These are phyloP conservation scores for Penicillium riverlandense DNA, from an alignment of 495 filamentous ascomycete genomes.

Conservation along the genomic window DNA sequence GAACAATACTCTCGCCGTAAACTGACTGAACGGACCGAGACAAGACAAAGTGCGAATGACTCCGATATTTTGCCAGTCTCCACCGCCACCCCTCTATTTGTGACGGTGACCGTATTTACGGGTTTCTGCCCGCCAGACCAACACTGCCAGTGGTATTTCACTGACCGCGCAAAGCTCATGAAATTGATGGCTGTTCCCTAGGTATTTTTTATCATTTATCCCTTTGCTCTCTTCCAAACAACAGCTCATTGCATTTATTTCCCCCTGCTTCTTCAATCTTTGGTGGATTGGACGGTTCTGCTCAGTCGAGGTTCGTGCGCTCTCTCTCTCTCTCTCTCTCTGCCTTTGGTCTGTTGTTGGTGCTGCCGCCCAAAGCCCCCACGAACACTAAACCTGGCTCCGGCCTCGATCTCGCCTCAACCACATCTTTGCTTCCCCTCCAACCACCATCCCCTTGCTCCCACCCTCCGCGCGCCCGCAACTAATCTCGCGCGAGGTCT, in stretches of 20 bases:
- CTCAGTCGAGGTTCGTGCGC: not conserved
- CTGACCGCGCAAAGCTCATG: too few relatives aligned
- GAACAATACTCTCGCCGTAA: slow-evolving; percentile 11
- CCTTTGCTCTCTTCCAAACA: too few relatives aligned
- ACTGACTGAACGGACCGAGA: not conserved
- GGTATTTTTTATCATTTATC: too few relatives aligned
- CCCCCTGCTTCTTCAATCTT: not conserved
- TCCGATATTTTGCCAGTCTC: slow-evolving; percentile 5
- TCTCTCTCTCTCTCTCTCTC: slow-evolving; percentile 13
- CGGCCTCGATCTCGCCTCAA: slow-evolving; percentile 6
- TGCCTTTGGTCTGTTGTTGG: slow-evolving; percentile 12
- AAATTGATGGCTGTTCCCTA: too few relatives aligned
- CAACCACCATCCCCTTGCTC: slow-evolving; percentile 18
- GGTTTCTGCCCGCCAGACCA: too few relatives aligned
- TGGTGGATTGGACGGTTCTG: not conserved
- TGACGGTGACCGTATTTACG: too few relatives aligned
- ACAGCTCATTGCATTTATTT: too few relatives aligned
- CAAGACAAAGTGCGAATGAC: slow-evolving; percentile 12
- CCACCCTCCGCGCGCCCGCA: slow-evolving; percentile 2
- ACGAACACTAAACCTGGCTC: slow-evolving; percentile 33
- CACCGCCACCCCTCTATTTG: not conserved
- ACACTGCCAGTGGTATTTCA: too few relatives aligned
- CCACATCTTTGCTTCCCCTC: slow-evolving; percentile 10
- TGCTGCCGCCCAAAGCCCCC: slow-evolving; percentile 33
- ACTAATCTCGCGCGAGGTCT: slow-evolving; percentile 7